Base-by-base conservation (phyloP, 2,329 filamentous ascomycete species). In the Dothidotthia symphoricarpi region DNA sequence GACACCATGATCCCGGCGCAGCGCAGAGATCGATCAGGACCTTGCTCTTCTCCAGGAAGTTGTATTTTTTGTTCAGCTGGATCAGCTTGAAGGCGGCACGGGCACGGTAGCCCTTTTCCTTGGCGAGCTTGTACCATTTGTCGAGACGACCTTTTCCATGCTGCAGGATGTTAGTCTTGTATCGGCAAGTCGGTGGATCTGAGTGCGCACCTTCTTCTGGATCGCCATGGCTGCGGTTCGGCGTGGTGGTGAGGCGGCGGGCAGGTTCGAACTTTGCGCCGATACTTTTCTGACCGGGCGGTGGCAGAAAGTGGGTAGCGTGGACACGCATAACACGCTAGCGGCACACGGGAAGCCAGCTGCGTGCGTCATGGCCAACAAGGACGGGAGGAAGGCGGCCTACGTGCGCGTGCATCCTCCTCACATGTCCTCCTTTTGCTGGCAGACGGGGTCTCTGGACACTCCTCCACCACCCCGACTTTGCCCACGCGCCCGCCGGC, bases 41-140 rank as follows among this genome's bases (percentile, higher is more conserved):
- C 75, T 88, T 95, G 71, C 88, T 94, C 76, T 94, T 91, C 69
- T 97, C 89, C 55, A 98, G 75, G 70, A 98, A 98, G 54, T 88
- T 87, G 85, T 95, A 98, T 68, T 96, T 97, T 73, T 97, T 96
- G 75, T 98, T 98, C 59, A 98, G 75, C 69, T 98, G 91, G 55
- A 98, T 91, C 57, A 98, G 74, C 74, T 98, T 98, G 79, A 97
- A 97, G 39, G 93, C 90, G 56, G 93, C 90, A 78, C 93, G 81
- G 46, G 93, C 91, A 61, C 93, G 80, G 66, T 96, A 98, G 47
- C 93, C 93, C 70, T 96, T 97, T 69, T 98, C 93, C 71, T 98
- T 98, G 46, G 93, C 93, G 60, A 97, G 83, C 67, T 90, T 91
- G 73, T 97, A 98, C 88, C 90, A 97, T 72, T 97, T 96, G 72